Percentiles rank a stretch among this genome's conserved stretches.
These are phyloP conservation scores for Gremmenia infestans DNA, from an alignment of 2,329 filamentous ascomycete species.

Conservation along the genomic window DNA sequence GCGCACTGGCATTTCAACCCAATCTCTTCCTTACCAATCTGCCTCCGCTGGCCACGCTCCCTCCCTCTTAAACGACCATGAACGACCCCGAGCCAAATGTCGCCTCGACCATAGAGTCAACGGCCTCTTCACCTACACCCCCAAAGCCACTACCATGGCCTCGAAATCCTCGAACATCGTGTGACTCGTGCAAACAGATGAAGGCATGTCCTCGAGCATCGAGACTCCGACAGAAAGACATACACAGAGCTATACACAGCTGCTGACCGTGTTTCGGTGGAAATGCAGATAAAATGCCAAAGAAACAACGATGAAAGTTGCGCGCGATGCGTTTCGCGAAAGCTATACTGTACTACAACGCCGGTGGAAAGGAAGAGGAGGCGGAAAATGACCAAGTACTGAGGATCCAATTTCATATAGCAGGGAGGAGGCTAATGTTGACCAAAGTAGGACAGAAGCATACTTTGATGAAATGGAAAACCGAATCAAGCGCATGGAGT, in stretches of 20 bases:
- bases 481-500: constrained; percentile 24
- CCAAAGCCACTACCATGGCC: constrained; percentile 13
- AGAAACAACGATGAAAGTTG: constrained; percentile 19
- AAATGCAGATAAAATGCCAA: constrained; percentile 21
- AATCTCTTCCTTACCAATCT: constrained; percentile 1
- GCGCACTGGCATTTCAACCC: neutral
- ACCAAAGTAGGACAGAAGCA: constrained; percentile 8
- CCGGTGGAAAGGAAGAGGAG: constrained; percentile 21
- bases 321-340: constrained; percentile 16
- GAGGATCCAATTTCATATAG: constrained; percentile 1
- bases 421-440: constrained; percentile 5
- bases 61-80: constrained; percentile 9
- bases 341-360: constrained; percentile 21
- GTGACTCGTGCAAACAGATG: constrained; percentile 24
- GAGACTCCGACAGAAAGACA: neutral
- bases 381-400: constrained; percentile 20
- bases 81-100: constrained; percentile 7
- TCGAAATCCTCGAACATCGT: constrained; percentile 22
- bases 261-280: constrained; percentile 1
- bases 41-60: neutral
- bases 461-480: constrained; percentile 21
- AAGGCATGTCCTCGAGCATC: constrained; percentile 16
- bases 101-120: constrained; percentile 4
- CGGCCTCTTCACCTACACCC: neutral
- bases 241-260: neutral